Evolutionary conservation across 257 asterid genomes (phyloP).

Genomic region (Petunia axillaris): DNA sequence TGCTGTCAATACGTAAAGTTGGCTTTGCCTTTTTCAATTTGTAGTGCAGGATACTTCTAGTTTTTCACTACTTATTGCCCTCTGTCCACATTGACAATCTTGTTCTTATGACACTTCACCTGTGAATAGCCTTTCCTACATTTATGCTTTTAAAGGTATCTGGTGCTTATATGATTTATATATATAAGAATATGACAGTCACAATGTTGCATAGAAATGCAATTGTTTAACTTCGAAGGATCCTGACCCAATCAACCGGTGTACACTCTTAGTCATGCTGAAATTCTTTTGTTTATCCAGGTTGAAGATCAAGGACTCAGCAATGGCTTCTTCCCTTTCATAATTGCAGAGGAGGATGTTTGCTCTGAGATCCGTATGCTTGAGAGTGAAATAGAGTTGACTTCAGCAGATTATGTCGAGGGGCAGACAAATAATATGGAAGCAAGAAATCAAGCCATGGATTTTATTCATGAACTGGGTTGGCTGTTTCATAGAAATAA

Average conservation of each 20-base stretch:
- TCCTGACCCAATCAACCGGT: not conserved
- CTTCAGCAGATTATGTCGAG: constrained; percentile 36
- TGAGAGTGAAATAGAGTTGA: constrained; percentile 63
- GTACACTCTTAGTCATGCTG: constrained; percentile 13
- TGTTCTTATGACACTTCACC: not conserved
- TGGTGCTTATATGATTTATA: not conserved
- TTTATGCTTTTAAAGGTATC: not conserved
- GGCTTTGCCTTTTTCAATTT: not conserved
- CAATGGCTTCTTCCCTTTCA: constrained; percentile 71
- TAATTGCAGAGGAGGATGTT: constrained; percentile 68
- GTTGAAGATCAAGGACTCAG: constrained; percentile 72
- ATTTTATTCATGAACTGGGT: constrained; percentile 77
- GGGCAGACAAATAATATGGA: constrained; percentile 41
- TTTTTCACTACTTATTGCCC: constrained; percentile 15
- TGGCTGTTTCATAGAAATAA: constrained; percentile 72
- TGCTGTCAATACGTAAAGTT: not conserved
- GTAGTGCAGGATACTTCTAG: not conserved
- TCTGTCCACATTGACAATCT: not conserved
- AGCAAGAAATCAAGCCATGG: constrained; percentile 53
- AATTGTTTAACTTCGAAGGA: not conserved
- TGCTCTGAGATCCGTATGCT: constrained; percentile 74
- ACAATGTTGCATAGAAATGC: not conserved
- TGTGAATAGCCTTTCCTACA: not conserved
- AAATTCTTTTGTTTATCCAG: constrained; percentile 36
- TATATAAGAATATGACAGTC: not conserved